Evolutionary conservation across 371 early-diverging fungal genomes (phyloP), one percentile per base, ranked within the genome.

Genomic region (Spiromyces aspiralis): DNA sequence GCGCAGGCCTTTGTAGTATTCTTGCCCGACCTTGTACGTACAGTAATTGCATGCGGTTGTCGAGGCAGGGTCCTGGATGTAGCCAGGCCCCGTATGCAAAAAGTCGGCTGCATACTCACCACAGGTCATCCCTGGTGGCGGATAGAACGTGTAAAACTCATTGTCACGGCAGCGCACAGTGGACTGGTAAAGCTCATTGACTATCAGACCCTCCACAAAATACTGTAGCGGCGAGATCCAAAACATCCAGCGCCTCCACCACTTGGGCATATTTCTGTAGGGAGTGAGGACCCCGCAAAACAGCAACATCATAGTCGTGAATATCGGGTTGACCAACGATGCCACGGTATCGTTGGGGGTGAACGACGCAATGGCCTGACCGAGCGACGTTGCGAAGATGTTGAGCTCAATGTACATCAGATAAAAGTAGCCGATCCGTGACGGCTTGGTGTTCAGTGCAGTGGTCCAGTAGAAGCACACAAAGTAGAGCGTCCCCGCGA

Each of bases 201-300:
- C 73, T 4, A 86, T 70, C 6, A 85, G 65, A 48, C 80, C 86
- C 43, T 35, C 35, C 6, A 35, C 35, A 35, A 61, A 87, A 76
- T 47, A 75, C 73, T 60, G 79, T 65, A 61, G 86, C 86, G 48
- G 77, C 77, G 59, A 79, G 80, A 84, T 50, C 75, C 78, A 81
- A 61, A 83, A 86, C 75, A 89, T 78, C 83, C 84, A 84, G 0
- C 70, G 51, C 10, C 76, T 63, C 83, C 85, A 86, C 28, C 86
- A 84, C 27, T 56, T 47, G 22, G 86, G 84, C 80, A 86, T 83
- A 3, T 65, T 55, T 6, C 44, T 21, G 26, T 75, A 71, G 4
- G 82, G 76, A 45, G 81, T 78, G 61, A 83, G 73, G 41, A 84
- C 54, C 69, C 86, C 86, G 42, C 78, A 76, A 65, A 82, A 83